Evolutionary conservation across 2,329 filamentous ascomycete genomes (phyloP), one percentile per base, ranked within the genome.

Genomic region (Aspergillus costaricaensis): DNA sequence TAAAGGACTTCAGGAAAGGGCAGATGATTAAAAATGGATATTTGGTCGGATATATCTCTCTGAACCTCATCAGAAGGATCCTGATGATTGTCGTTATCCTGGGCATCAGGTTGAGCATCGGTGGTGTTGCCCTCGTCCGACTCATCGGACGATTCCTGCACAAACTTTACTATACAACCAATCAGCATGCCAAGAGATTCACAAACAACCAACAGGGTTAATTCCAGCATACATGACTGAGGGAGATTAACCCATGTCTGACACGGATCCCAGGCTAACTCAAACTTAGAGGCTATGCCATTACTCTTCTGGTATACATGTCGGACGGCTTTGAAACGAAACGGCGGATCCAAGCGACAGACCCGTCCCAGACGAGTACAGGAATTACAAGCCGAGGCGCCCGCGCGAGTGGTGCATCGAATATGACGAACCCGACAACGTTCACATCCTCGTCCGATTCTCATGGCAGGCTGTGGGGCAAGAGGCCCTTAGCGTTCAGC

Each of bases 341-440:
- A 75, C 1, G 67, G 72, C 14, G 73, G 72, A 57, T 74, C 72
- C 3, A 75, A 66, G 55, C 68, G 71, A 56, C 72, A 75, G 1
- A 54, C 60, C 7, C 70, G 69, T 27, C 67, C 69, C 19, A 74
- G 61, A 17, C 70, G 71, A 8, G 64, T 51, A 56, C 73, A 75
- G 32, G 69, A 60, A 30, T 67, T 69, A 57, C 73, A 75, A 2
- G 71, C 61, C 8, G 70, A 67, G 7, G 71, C 69, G 3, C 70
- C 72, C 1, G 60, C 38, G 6, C 64, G 63, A 48, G 74, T 68
- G 6, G 68, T 70, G 49, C 73, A 74, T 54, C 71, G 70, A 36
- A 74, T 73, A 68, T 75, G 73, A 62, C 73, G 73, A 72, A 72
- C 59, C 32, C 73, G 73, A 68, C 73, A 75, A 62, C 69, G 65